phyloP scores from a whole-genome alignment of 192 early-diverging fungal species.

The Haplosporangium gracile region DNA sequence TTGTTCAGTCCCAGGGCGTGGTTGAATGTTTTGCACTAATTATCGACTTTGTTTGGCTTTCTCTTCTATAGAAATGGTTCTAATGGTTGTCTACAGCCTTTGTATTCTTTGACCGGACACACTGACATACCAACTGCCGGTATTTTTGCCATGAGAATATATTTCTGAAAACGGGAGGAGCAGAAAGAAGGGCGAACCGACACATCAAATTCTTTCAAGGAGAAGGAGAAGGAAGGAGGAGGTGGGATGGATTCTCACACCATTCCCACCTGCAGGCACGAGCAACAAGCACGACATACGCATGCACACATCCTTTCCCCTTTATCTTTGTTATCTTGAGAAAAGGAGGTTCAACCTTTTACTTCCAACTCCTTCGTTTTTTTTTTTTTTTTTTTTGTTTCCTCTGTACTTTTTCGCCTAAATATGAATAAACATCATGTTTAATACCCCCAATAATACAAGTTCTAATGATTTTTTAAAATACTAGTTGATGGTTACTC shows the following conservation, averaged over 20 bases:
- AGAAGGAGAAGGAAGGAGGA: not conserved
- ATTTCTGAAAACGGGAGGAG: not conserved
- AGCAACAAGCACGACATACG: not conserved
- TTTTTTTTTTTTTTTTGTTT: not conserved
- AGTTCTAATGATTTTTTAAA: no score
- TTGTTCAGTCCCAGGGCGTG: not conserved
- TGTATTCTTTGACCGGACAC: not conserved
- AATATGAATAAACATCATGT: not conserved
- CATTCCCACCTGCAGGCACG: not conserved
- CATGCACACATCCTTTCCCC: not conserved
- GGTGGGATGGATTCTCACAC: not conserved
- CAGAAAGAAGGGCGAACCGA: not conserved
- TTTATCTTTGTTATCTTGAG: not conserved
- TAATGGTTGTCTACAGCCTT: not conserved
- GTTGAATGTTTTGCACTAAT: not conserved
- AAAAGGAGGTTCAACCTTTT: not conserved
- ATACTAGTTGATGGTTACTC: not conserved
- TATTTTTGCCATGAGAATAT: not conserved
- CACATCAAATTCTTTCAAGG: not conserved
- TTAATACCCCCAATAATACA: no score
- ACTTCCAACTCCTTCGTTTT: not conserved
- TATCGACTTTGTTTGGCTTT: not conserved
- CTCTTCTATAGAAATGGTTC: constrained; percentile 30
- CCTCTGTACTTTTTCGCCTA: not conserved
- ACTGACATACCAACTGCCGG: not conserved